Evolutionary conservation across 139 green algal species (phyloP).

Genomic region (Chlamydomonas sp.): DNA sequence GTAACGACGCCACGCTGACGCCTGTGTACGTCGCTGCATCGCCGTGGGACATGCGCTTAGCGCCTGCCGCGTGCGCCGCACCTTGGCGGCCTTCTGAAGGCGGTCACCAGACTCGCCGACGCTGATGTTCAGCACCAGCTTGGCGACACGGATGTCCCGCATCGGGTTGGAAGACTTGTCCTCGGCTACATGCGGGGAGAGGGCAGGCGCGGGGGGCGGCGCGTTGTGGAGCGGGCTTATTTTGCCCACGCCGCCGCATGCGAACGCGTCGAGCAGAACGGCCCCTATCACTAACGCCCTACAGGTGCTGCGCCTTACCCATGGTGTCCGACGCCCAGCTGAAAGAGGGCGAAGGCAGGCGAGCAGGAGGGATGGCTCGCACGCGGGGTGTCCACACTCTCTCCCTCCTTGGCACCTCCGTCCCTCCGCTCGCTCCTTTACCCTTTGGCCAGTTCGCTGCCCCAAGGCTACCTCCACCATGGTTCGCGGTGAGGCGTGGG

Average conservation of each 20-base stretch:
- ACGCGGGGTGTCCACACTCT: background rate
- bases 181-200: slow-evolving; percentile 38
- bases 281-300: background rate
- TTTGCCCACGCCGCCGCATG: no score
- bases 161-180: slow-evolving; percentile 85
- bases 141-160: slow-evolving; percentile 94
- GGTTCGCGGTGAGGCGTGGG: slow-evolving; percentile 9
- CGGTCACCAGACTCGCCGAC: slow-evolving; percentile 96
- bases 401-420: background rate
- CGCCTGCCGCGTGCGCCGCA: no score
- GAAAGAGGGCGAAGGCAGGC: background rate
- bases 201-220: no score
- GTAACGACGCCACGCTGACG: no score
- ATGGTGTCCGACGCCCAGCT: background rate
- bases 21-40: no score
- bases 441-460: no score
- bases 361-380: background rate
- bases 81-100: slow-evolving; percentile 97
- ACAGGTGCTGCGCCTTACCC: background rate
- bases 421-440: background rate
- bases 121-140: slow-evolving; percentile 98
- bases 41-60: no score
- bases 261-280: no score
- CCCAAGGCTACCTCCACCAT: slow-evolving; percentile 10
- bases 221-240: no score